Conservation (phyloP, 2,329 filamentous ascomycete genomes). For the Fusarium sp. region DNA sequence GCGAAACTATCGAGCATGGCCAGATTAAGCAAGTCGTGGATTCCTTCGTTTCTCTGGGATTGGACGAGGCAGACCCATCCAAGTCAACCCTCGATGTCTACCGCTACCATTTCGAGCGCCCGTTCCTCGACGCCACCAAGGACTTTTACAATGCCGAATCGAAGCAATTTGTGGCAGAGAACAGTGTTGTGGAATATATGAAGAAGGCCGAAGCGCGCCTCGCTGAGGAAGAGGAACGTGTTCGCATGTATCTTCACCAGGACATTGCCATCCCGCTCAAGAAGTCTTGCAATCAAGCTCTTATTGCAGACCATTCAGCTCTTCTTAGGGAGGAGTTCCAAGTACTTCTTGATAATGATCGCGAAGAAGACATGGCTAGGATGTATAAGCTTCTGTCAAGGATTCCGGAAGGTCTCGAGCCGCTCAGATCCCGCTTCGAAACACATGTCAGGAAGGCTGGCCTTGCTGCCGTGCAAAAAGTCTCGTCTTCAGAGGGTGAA, state of each 20-base stretch:
- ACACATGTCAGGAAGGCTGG: constrained; percentile 92
- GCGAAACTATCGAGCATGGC: constrained; percentile 95
- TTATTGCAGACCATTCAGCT: constrained; percentile 87
- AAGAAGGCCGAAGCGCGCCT: constrained; percentile 95
- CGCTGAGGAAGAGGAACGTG: constrained; percentile 93
- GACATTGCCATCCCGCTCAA: constrained; percentile 89
- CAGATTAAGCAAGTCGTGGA: constrained; percentile 98
- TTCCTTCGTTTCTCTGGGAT: constrained; percentile 92
- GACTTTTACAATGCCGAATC: constrained; percentile 93
- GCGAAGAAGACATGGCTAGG: constrained; percentile 92
- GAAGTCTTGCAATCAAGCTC: constrained; percentile 85
- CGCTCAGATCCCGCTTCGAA: constrained; percentile 87
- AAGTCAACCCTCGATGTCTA: constrained; percentile 98
- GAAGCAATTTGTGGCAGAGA: constrained; percentile 93
- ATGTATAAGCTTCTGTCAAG: constrained; percentile 94
- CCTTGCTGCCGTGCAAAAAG: constrained; percentile 87
- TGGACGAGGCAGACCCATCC: constrained; percentile 91
- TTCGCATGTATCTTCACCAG: constrained; percentile 88
- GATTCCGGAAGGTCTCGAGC: constrained; percentile 91
- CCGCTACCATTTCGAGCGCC: constrained; percentile 88
- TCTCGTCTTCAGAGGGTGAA: constrained; percentile 85
- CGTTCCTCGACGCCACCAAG: constrained; percentile 87
- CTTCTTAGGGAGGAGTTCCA: constrained; percentile 97
- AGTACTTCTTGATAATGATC: constrained; percentile 89
- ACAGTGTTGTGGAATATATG: constrained; percentile 99